A percentile compares a stretch with the other conserved stretches of the same genome.
Conservation (phyloP, 805 yeast species). For the Naumovozyma castellii region DNA sequence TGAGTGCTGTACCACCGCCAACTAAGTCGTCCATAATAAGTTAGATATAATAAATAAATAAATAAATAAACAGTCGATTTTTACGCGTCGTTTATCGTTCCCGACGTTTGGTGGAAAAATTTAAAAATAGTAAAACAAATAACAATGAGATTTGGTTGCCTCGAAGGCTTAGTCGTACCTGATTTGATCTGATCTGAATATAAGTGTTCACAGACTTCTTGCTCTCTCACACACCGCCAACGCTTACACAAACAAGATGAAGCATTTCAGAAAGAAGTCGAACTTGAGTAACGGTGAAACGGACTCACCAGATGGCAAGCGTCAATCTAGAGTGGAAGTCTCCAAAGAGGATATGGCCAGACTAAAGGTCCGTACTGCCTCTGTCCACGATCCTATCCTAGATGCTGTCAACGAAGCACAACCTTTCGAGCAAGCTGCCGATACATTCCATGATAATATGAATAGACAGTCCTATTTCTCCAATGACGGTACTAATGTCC, state of each 20-base stretch:
- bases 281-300: slow-evolving; percentile 19
- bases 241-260: slow-evolving; percentile 30
- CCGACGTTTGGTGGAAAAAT: background rate
- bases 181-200: background rate
- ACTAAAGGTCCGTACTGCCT: slow-evolving; percentile 55
- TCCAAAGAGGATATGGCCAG: slow-evolving; percentile 44
- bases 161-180: background rate
- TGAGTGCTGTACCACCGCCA: background rate
- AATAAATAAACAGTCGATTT: background rate
- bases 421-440: slow-evolving; percentile 69
- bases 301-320: slow-evolving; percentile 21
- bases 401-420: slow-evolving; percentile 92
- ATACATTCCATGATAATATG: slow-evolving; percentile 27
- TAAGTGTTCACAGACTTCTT: no score
- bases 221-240: no score
- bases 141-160: background rate
- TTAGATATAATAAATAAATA: background rate
- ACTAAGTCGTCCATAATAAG: background rate
- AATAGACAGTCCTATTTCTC: slow-evolving; percentile 32
- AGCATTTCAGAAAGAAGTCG: slow-evolving; percentile 38
- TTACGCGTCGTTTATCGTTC: background rate
- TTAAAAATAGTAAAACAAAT: no score
- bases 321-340: slow-evolving; percentile 32
- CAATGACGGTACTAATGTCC: slow-evolving; percentile 37
- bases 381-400: slow-evolving; percentile 82